Percentiles rank a stretch among this genome's conserved stretches.
Evolutionary conservation across 331 rosid genomes (phyloP).

Genomic region (Rosa hybrid): DNA sequence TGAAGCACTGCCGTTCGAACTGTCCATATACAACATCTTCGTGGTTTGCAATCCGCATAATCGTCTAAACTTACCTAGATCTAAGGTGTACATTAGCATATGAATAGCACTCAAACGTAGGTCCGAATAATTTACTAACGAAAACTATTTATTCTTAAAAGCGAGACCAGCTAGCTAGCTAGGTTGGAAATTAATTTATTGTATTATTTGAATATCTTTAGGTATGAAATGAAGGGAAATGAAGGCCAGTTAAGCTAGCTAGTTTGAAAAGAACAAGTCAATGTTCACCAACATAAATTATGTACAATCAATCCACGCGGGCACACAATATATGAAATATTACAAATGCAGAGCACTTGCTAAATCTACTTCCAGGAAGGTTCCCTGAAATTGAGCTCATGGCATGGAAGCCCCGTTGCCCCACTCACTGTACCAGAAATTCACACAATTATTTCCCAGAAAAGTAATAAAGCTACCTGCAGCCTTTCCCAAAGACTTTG

Average conservation of each 20-base stretch:
- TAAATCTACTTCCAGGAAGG: background rate
- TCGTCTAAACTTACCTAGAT: background rate
- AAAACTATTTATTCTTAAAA: too few species aligned
- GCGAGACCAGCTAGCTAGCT: background rate
- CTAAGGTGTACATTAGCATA: too few species aligned
- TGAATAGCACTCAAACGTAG: too few species aligned
- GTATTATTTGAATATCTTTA: too few species aligned
- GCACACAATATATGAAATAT: background rate
- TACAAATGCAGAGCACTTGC: slow-evolving; percentile 1
- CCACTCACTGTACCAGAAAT: background rate
- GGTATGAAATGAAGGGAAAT: background rate
- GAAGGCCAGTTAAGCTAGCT: background rate
- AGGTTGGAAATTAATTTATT: background rate
- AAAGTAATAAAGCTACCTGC: background rate
- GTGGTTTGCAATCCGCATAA: background rate
- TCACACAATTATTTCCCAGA: background rate
- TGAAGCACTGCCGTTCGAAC: background rate
- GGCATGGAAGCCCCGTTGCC: background rate
- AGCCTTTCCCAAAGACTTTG: background rate
- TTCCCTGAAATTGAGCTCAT: background rate
- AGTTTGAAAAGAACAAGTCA: slow-evolving; percentile 7
- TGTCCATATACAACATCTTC: background rate
- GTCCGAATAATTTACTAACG: too few species aligned
- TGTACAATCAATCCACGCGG: background rate
- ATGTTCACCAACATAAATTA: background rate